Evolutionary conservation across 2,329 filamentous ascomycete species (phyloP), one percentile per base, ranked within the genome.

Genomic region (Paracamarosporium sp.): DNA sequence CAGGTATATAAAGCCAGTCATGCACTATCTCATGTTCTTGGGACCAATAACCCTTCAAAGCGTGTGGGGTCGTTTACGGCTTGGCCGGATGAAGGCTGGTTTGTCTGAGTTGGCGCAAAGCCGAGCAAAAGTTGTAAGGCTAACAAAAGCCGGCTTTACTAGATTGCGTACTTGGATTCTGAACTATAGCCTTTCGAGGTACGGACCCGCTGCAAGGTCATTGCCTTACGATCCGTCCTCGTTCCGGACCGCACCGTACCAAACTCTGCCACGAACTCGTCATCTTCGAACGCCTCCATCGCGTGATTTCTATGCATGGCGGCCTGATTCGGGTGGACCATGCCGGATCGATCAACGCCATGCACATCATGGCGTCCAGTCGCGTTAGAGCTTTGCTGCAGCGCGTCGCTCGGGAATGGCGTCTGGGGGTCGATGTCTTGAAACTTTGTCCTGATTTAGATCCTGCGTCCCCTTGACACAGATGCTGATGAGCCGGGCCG

Each of bases 21-120:
- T 27, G 25, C 22, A 36, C 17, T 25, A 58, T 63, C 52, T 13
- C 27, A 33, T 33, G 61, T 17, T 25, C 30, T 46, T 22, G 48
- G 48, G 60, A 53, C 71, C 72, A 75, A 73, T 73, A 59, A 62
- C 47, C 50, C 36, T 50, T 56, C 43, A 62, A 36, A 54, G 60
- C 30, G 36, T 62, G 64, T 56, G 50, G 54, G 55, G 54, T 50
- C 55, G 52, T 61, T 59, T 50, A 55, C 55, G 46, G 62, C 56
- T 58, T 63, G 62, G 55, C 68, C 66, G 30, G 57, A 64, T 65
- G 46, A 53, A 67, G 68, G 53, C 64, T 71, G 70, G 62, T 56
- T 55, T 56, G 54, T 59, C 12, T 75, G 72, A 69, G 72, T 62
- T 74, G 71, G 66, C 71, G 70, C 61, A 59, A 57, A 64, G 63